Percentiles rank a stretch among this genome's conserved stretches.
These are phyloP conservation scores for Saccharomycopsis crataegensis DNA, from an alignment of 1,139 yeast genomes.

Conservation along the genomic window DNA sequence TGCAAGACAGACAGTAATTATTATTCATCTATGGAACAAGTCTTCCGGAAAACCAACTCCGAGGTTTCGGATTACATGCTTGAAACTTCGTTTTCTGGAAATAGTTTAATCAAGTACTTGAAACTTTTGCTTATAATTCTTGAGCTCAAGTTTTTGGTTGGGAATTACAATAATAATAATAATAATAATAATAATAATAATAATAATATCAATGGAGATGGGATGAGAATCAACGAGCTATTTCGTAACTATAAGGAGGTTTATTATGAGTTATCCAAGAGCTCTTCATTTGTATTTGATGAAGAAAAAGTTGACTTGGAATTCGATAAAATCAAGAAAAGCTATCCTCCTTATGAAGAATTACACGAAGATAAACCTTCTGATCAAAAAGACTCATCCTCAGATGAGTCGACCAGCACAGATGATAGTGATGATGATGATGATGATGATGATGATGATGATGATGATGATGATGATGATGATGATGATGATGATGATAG, in stretches of 20 bases:
- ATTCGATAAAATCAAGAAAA: not conserved
- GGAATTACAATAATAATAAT: not conserved
- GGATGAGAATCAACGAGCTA: not conserved
- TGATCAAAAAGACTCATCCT: not conserved
- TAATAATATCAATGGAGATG: not conserved
- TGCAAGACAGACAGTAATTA: not conserved
- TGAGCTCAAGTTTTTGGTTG: conserved; percentile 1
- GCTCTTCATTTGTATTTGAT: not conserved
- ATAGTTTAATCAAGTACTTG: not conserved
- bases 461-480: not conserved
- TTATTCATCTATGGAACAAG: not conserved
- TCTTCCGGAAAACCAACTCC: not conserved
- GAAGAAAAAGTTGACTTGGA: not conserved
- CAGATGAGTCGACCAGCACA: not conserved
- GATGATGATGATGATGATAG: not conserved
- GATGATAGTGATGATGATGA: not conserved
- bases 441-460: not conserved
- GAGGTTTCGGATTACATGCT: conserved; percentile 1
- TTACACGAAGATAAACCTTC: not conserved
- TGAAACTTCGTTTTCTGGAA: conserved; percentile 4
- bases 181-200: not conserved
- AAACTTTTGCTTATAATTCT: not conserved
- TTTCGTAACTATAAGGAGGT: not conserved
- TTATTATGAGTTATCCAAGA: not conserved
- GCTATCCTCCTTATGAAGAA: not conserved